These are phyloP conservation scores for Vinca major DNA, from an alignment of 305 asterid species.

Conservation along the genomic window DNA sequence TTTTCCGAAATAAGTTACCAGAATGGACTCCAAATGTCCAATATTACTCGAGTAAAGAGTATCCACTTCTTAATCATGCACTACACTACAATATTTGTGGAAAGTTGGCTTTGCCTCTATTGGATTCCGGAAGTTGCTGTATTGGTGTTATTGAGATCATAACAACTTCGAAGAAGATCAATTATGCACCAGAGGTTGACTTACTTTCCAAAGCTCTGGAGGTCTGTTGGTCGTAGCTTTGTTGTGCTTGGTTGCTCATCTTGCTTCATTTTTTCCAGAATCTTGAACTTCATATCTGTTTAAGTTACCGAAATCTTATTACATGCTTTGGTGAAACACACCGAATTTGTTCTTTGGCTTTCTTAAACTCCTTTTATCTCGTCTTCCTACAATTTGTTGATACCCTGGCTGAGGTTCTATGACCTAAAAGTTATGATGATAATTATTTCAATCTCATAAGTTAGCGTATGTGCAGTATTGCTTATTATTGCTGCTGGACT, in stretches of 20 bases:
- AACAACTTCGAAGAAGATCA: constrained; percentile 9
- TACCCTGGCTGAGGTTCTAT: no score
- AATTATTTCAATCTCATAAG: no score
- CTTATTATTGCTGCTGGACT: no score
- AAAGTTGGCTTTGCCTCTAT: constrained; percentile 14
- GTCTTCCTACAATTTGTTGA: no score
- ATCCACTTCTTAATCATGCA: constrained; percentile 7
- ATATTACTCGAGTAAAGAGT: constrained; percentile 12
- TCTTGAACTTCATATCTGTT: no score
- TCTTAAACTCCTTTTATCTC: no score
- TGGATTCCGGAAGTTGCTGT: constrained; percentile 15
- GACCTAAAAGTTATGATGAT: no score
- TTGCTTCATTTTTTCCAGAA: background rate
- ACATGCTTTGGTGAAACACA: no score
- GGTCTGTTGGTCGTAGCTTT: constrained; percentile 6
- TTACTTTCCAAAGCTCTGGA: constrained; percentile 15
- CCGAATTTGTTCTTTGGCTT: no score
- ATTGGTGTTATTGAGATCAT: constrained; percentile 18
- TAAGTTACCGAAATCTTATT: no score
- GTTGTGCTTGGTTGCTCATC: background rate
- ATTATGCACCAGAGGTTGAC: constrained; percentile 14
- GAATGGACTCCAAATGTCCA: constrained; percentile 22
- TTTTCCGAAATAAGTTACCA: constrained; percentile 11
- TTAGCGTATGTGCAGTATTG: no score
- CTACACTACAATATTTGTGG: no score